A percentile compares a stretch with the other conserved stretches of the same genome.
Conservation (phyloP, 371 early-diverging fungal species). For the Encephalitozoon cuniculi region DNA sequence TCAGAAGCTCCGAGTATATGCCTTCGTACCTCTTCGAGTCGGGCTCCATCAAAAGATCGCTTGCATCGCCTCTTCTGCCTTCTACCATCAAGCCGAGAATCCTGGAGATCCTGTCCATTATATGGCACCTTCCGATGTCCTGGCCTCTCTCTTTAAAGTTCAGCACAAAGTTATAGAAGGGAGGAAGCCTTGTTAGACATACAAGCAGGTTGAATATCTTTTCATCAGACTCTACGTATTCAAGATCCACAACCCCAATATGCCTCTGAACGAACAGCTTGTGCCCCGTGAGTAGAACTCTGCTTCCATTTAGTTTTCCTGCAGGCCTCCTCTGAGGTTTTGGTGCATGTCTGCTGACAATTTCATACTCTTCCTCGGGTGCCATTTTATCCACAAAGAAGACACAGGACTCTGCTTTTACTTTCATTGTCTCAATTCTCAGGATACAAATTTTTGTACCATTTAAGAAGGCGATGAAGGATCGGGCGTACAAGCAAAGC, state of each 20-base stretch:
- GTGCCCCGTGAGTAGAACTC: background rate
- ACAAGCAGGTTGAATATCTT: background rate
- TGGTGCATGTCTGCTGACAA: background rate
- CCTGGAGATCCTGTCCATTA: background rate
- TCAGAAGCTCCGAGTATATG: constrained; percentile 6
- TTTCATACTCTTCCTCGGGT: background rate
- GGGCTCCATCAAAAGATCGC: background rate
- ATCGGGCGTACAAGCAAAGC: background rate
- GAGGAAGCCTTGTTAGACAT: background rate
- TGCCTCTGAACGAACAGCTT: background rate
- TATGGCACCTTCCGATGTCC: background rate
- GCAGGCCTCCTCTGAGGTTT: background rate
- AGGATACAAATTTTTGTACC: constrained; percentile 6
- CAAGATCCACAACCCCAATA: background rate
- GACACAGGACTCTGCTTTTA: constrained; percentile 6
- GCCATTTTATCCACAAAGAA: constrained; percentile 1
- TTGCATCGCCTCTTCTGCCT: background rate
- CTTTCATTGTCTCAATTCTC: background rate
- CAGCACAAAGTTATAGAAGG: constrained; percentile 10
- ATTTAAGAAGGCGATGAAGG: background rate
- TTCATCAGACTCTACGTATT: background rate
- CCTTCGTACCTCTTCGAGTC: background rate
- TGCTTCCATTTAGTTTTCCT: background rate
- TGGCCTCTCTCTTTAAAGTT: background rate
- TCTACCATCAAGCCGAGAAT: background rate